Conservation (phyloP, 306 rosid species). For the Glycine latifolia region DNA sequence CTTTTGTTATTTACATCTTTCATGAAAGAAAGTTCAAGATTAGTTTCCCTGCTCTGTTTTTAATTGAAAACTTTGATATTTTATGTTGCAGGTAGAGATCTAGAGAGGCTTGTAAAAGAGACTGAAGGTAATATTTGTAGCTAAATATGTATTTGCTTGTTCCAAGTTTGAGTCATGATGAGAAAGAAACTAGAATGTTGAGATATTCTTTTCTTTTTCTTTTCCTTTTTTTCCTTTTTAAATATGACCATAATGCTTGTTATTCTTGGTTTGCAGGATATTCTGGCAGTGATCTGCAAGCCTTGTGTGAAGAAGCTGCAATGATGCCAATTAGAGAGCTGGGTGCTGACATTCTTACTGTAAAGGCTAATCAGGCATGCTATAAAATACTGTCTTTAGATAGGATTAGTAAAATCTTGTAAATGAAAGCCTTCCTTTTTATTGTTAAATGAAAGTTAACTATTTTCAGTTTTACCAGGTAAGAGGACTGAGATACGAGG, state of each 20-base stretch:
- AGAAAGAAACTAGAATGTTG: slow-evolving; percentile 16
- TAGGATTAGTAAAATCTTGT: background rate
- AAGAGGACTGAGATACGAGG: slow-evolving; percentile 75
- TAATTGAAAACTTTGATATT: slow-evolving; percentile 25
- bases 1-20: slow-evolving; percentile 33
- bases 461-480: slow-evolving; percentile 58
- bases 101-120: slow-evolving; percentile 81
- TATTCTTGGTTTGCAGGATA: slow-evolving; percentile 66
- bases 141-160: background rate
- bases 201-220: slow-evolving; percentile 1
- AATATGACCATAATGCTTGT: background rate
- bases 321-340: slow-evolving; percentile 99
- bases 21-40: background rate
- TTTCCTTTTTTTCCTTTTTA: background rate
- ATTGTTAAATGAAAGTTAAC: background rate
- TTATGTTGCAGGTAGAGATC: slow-evolving; percentile 69
- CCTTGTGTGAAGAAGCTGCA: slow-evolving; percentile 99
- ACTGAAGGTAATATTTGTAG: slow-evolving; percentile 73
- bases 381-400: slow-evolving; percentile 7
- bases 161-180: slow-evolving; percentile 8
- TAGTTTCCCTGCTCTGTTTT: slow-evolving; percentile 6
- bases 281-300: slow-evolving; percentile 98
- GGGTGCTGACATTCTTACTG: slow-evolving; percentile 84
- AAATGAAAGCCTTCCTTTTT: background rate
- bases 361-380: slow-evolving; percentile 84